A percentile compares a stretch with the other conserved stretches of the same genome.
These are phyloP conservation scores for Lenwebbia sp. DNA, from an alignment of 345 rosid species.

Conservation along the genomic window DNA sequence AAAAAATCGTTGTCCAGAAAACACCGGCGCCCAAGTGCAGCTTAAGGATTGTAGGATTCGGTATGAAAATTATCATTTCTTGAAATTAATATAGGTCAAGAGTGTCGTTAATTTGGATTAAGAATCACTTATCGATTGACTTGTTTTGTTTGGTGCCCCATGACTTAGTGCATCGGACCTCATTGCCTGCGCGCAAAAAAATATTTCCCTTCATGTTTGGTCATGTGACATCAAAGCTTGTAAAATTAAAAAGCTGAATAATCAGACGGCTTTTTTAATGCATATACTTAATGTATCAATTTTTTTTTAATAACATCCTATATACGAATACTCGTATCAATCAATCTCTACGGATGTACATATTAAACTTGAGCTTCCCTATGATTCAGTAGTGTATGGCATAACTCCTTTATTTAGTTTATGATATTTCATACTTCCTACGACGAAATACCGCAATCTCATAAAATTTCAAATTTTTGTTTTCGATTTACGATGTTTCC, in stretches of 20 bases:
- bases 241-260: too few relatives aligned
- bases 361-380: too few relatives aligned
- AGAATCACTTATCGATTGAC: background rate
- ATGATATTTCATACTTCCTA: background rate
- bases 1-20: background rate
- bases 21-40: background rate
- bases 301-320: too few relatives aligned
- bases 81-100: background rate
- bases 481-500: too few relatives aligned
- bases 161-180: background rate
- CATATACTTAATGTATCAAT: too few relatives aligned
- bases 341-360: background rate
- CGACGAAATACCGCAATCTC: background rate
- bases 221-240: too few relatives aligned
- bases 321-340: background rate
- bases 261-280: too few relatives aligned
- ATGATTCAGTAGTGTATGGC: background rate
- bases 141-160: background rate
- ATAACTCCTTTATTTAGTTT: background rate
- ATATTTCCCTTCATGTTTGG: rapidly evolving
- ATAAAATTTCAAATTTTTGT: rapidly evolving
- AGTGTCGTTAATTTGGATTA: background rate
- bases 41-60: background rate
- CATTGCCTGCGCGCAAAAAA: too few relatives aligned
- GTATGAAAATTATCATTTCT: background rate